Evolutionary conservation across 495 filamentous ascomycete genomes (phyloP).

Genomic region (Aspergillus biplanus): DNA sequence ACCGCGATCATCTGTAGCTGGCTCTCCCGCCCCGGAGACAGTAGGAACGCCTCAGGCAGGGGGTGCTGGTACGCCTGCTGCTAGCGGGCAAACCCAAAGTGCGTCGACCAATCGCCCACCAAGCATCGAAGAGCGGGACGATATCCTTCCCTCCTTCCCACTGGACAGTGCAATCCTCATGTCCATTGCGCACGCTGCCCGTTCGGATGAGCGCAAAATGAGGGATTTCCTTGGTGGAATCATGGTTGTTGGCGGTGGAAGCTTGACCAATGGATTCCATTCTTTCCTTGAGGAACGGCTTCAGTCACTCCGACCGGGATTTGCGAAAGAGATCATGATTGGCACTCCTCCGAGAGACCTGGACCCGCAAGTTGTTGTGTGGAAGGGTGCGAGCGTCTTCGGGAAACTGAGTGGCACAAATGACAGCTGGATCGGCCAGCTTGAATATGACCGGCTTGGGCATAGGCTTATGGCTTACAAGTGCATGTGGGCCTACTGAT

Average conservation of each 20-base stretch:
- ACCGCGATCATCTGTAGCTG: constrained; percentile 80
- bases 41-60: constrained; percentile 67
- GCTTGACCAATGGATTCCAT: constrained; percentile 75
- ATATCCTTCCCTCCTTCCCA: constrained; percentile 77
- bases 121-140: constrained; percentile 70
- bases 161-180: constrained; percentile 89
- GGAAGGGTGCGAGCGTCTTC: constrained; percentile 98
- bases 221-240: constrained; percentile 90
- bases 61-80: constrained; percentile 40
- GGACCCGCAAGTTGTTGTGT: constrained; percentile 91
- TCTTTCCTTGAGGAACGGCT: constrained; percentile 80
- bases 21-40: constrained; percentile 80
- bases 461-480: constrained; percentile 81
- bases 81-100: constrained; percentile 23
- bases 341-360: constrained; percentile 87
- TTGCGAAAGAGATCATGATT: constrained; percentile 83
- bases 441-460: constrained; percentile 89
- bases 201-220: constrained; percentile 88
- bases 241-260: constrained; percentile 93
- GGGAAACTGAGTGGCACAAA: constrained; percentile 84
- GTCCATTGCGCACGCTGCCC: constrained; percentile 82
- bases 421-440: constrained; percentile 88
- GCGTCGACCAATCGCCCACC: constrained; percentile 40
- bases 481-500: constrained; percentile 77
- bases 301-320: constrained; percentile 66